Conservation (phyloP, 2,329 filamentous ascomycete species). For the Sclerotinia sclerotiorum region DNA sequence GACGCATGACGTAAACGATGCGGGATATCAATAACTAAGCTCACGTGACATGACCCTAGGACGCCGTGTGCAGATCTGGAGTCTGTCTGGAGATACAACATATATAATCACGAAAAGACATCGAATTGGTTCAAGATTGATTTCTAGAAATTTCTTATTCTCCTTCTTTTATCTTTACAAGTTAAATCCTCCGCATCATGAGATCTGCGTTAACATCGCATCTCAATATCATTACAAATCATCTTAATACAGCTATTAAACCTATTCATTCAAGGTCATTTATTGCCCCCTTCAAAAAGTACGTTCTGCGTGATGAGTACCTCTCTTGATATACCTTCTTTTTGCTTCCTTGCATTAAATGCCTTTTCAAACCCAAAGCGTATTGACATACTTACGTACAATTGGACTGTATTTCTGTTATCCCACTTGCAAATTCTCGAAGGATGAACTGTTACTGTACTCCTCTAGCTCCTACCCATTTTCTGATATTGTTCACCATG, state of each 20-base stretch:
- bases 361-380: background rate
- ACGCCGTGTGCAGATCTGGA: no score
- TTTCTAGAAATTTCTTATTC: background rate
- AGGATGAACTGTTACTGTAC: no score
- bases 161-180: background rate
- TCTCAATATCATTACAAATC: slow-evolving; percentile 12
- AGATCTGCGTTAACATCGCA: background rate
- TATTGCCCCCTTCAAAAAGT: background rate
- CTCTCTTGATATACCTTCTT: background rate
- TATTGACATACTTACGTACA: slow-evolving; percentile 5
- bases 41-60: background rate
- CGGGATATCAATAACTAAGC: no score
- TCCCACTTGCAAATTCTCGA: background rate
- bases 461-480: no score
- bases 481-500: background rate
- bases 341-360: background rate
- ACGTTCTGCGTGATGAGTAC: slow-evolving; percentile 8
- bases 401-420: background rate
- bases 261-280: background rate
- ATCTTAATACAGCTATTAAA: background rate
- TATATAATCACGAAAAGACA: background rate
- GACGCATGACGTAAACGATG: slow-evolving; percentile 2
- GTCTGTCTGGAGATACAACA: no score
- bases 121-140: background rate
- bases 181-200: background rate